Evolutionary conservation across 352 stramenopile species (phyloP), one percentile per base, ranked within the genome.

Genomic region (Chrysophaeum taylorii): DNA sequence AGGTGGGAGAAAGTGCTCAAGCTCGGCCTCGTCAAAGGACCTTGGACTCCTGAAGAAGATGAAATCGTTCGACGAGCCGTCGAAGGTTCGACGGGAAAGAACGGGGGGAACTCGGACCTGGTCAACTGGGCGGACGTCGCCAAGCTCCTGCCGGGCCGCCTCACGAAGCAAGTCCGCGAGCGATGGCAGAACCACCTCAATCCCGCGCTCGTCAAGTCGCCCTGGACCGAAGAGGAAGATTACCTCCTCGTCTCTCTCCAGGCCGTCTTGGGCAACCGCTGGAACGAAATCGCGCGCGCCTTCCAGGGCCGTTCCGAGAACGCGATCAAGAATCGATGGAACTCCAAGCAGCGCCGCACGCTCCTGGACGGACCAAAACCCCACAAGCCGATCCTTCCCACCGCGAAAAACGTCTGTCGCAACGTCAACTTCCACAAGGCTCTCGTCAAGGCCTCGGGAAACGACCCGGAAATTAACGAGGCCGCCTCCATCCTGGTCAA

Each of bases 101-200:
- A 25, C 23, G 45, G 18, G 12, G 5, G 5, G 31, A 36, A 18
- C 27, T 18, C 7, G 18, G 48, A 4, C 5, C 94, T 94, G 21
- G 98, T 98, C 79, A 92, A 95, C 75, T 99, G 95, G 95, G 95
- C 92, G 64, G 91, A 97, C 73, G 98, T 99, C 72, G 92, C 79
- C 35, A 64, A 72, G 27, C 64, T 87, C 16, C 71, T 85, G 33
- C 70, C 81, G 23, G 63, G 80, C 15, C 71, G 88, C 31, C 84
- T 92, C 14, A 66, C 81, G 39, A 75, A 84, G 38, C 76, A 89
- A 64, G 35, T 72, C 31, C 87, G 90, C 50, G 91, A 96, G 82
- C 85, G 92, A 25, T 97, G 91, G 91, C 91, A 95, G 79, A 97
- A 97, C 75, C 91, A 97, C 69, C 79, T 97, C 21, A 93, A 96